These are phyloP conservation scores for Ophiostoma sp. DNA, from an alignment of 2,329 filamentous ascomycete species.

Conservation along the genomic window DNA sequence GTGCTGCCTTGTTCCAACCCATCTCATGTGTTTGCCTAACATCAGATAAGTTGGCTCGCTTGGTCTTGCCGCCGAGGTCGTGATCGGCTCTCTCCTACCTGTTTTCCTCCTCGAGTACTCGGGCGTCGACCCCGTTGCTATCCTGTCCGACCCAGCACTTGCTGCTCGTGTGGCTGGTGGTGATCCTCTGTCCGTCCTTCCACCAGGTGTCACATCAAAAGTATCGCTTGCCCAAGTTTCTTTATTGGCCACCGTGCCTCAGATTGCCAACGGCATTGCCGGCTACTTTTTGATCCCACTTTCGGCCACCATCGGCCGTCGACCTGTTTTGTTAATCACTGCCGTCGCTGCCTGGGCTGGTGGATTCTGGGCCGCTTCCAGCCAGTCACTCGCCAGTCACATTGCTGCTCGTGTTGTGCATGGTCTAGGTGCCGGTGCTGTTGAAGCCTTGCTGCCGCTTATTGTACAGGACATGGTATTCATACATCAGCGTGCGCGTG, in stretches of 20 bases:
- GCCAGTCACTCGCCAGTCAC: constrained; percentile 33
- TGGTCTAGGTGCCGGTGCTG: constrained; percentile 41
- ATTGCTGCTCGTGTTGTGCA: constrained; percentile 40
- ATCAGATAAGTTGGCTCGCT: constrained; percentile 28
- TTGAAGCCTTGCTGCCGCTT: constrained; percentile 42
- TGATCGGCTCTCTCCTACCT: constrained; percentile 38
- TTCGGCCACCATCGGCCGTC: constrained; percentile 40
- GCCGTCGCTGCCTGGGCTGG: constrained; percentile 40
- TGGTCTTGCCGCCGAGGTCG: constrained; percentile 35
- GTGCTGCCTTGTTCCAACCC: background rate
- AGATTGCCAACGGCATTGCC: constrained; percentile 30
- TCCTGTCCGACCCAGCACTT: constrained; percentile 27
- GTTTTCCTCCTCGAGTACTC: constrained; percentile 42
- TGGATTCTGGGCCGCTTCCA: constrained; percentile 41
- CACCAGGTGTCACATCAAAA: constrained; percentile 31
- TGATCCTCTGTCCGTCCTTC: constrained; percentile 37
- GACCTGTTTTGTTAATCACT: constrained; percentile 40
- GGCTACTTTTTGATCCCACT: constrained; percentile 41
- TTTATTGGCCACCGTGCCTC: background rate
- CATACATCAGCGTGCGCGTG: constrained; percentile 38
- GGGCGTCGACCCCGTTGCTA: constrained; percentile 37
- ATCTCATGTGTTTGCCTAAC: background rate
- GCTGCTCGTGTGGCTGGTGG: constrained; percentile 26
- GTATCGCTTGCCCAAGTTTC: background rate
- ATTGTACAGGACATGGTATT: constrained; percentile 45